These are phyloP conservation scores for Sarocladium strictum DNA, from an alignment of 2,329 filamentous ascomycete genomes.

Conservation along the genomic window DNA sequence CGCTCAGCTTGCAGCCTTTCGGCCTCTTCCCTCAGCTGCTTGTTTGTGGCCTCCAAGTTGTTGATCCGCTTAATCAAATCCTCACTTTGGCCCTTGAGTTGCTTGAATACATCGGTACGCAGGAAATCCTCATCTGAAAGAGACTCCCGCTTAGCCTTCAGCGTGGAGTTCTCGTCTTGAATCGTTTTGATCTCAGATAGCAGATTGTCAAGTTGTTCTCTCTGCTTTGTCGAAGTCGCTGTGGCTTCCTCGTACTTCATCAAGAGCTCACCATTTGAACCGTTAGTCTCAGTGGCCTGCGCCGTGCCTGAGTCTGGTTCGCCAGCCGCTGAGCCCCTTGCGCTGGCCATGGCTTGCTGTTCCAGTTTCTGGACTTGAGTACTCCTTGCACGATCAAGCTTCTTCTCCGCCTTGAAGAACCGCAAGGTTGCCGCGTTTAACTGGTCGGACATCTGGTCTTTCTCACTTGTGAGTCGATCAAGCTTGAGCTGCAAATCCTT, in stretches of 20 bases:
- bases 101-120: constrained; percentile 88
- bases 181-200: constrained; percentile 69
- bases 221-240: constrained; percentile 74
- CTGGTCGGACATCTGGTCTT: constrained; percentile 78
- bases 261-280: constrained; percentile 61
- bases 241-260: constrained; percentile 70
- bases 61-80: constrained; percentile 91
- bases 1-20: constrained; percentile 81
- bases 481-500: constrained; percentile 75
- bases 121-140: constrained; percentile 90
- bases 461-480: constrained; percentile 69
- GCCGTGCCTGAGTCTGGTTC: constrained; percentile 1
- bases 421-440: constrained; percentile 83
- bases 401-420: constrained; percentile 94
- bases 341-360: constrained; percentile 74
- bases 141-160: constrained; percentile 62
- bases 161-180: constrained; percentile 71
- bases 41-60: constrained; percentile 82
- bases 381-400: constrained; percentile 83
- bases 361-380: constrained; percentile 87
- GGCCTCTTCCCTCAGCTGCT: constrained; percentile 75
- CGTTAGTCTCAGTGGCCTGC: constrained; percentile 40
- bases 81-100: constrained; percentile 82
- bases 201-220: constrained; percentile 77
- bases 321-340: constrained; percentile 39